Evolutionary conservation across 2,329 filamentous ascomycete genomes (phyloP).

Genomic region (Fusarium sp.): DNA sequence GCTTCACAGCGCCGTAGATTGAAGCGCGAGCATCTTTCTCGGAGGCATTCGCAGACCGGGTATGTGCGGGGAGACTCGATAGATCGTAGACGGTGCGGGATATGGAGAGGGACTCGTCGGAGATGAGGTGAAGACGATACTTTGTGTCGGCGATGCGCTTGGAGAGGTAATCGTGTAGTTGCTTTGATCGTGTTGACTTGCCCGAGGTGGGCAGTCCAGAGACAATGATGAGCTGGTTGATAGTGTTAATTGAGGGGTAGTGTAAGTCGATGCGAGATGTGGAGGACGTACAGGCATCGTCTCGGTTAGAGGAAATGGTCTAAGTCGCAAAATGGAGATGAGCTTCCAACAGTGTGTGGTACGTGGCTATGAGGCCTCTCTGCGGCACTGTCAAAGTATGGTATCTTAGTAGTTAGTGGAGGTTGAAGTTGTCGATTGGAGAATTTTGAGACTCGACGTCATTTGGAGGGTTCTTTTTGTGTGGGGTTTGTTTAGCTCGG

Average conservation of each 20-base stretch:
- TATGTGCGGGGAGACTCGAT: slow-evolving; percentile 66
- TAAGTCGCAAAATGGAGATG: background rate
- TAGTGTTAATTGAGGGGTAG: slow-evolving; percentile 19
- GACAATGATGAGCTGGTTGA: slow-evolving; percentile 70
- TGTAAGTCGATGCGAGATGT: background rate
- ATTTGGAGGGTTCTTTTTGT: slow-evolving; percentile 14
- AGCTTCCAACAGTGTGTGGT: background rate
- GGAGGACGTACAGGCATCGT: slow-evolving; percentile 41
- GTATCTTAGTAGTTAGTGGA: background rate
- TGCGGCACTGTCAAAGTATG: background rate
- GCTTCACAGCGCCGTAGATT: slow-evolving; percentile 82
- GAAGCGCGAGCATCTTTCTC: slow-evolving; percentile 86
- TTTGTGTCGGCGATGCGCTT: slow-evolving; percentile 63
- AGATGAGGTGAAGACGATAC: slow-evolving; percentile 78
- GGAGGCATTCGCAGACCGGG: slow-evolving; percentile 76
- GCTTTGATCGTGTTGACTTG: slow-evolving; percentile 73
- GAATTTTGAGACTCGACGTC: slow-evolving; percentile 32
- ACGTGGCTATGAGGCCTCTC: background rate
- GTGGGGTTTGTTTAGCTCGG: slow-evolving; percentile 3
- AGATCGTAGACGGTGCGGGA: slow-evolving; percentile 78
- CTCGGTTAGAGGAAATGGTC: background rate
- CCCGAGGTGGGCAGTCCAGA: slow-evolving; percentile 75
- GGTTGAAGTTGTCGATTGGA: slow-evolving; percentile 14
- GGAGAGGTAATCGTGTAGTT: slow-evolving; percentile 74
- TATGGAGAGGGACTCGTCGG: slow-evolving; percentile 77